Base-by-base conservation (phyloP, 768 basidiomycete genomes). In the Asterophora parasitica region DNA sequence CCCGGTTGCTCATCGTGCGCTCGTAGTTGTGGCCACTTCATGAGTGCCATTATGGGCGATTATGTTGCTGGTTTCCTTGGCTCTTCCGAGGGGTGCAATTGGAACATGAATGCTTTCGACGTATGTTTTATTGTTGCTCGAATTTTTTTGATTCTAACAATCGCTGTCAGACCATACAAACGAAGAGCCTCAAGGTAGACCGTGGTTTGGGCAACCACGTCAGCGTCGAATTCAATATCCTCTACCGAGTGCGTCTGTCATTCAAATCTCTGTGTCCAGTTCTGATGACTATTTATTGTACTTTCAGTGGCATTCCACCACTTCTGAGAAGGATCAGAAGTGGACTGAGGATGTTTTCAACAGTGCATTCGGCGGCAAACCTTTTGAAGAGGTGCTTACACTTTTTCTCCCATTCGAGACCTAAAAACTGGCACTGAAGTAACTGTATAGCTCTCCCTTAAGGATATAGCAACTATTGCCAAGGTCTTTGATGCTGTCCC, bases 171-270 rank as follows among this genome's bases (percentile, higher is more conserved):
- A 46, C 70, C n/a, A 75, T 79, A 40, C 57, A 67, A 7, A 55
- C 50, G 7, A 65, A 62, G 38, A 62, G 72, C n/a, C 51, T 60
- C 4, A 58, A 58, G 34, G 64, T 72, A 4, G 55, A 53, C 0
- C 72, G 80, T 9, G 86, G 84, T 10, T 62, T 71, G 44, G 85
- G 85, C 13, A 85, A 86, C 53, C 76, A 77, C 45, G 73, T 74
- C 52, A 84, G 82, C 17, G 69, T 83, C 28, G 85, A 88, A 56
- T 87, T 87, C 69, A 85, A 71, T 40, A 46, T 74, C 11, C 57
- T 75, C 2, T 75, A 75, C 60, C 43, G 72, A 34, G 72, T 71
- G 52, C 26, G 63, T 55, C 8, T 6, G 8, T 11, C 28, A 23
- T 15, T 10, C 9, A 27, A 12, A 4, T 1, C 27, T 31, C 9